Conservation (phyloP, 495 filamentous ascomycete genomes). For the Penicillium flavigenum region DNA sequence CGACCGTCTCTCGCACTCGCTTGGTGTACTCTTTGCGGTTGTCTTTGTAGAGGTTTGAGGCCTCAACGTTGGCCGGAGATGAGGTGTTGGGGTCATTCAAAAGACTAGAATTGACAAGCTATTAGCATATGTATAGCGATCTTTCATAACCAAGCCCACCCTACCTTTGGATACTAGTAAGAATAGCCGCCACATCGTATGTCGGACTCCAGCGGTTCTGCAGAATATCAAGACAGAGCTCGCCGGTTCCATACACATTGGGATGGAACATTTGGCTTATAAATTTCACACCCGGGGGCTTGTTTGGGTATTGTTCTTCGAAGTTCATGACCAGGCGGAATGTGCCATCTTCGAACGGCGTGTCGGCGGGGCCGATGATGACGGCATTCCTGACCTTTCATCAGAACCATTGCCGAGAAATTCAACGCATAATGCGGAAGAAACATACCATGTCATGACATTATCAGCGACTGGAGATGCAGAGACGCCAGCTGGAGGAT, state of each 20-base stretch:
- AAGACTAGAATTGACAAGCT: slow-evolving; percentile 55
- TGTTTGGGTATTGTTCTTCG: slow-evolving; percentile 97
- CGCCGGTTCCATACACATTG: slow-evolving; percentile 95
- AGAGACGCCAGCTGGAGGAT: slow-evolving; percentile 94
- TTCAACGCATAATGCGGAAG: not conserved
- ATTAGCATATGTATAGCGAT: slow-evolving; percentile 1
- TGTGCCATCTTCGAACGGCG: slow-evolving; percentile 97
- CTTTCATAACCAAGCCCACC: slow-evolving; percentile 17
- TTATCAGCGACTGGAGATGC: slow-evolving; percentile 97
- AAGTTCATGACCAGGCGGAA: slow-evolving; percentile 99
- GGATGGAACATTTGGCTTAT: slow-evolving; percentile 99
- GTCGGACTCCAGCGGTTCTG: slow-evolving; percentile 99
- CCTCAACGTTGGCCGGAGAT: slow-evolving; percentile 96
- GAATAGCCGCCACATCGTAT: slow-evolving; percentile 94
- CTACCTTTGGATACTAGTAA: slow-evolving; percentile 97
- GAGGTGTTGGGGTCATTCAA: slow-evolving; percentile 98
- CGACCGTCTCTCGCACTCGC: slow-evolving; percentile 91
- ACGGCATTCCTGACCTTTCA: slow-evolving; percentile 82
- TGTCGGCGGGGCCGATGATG: slow-evolving; percentile 96
- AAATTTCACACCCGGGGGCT: slow-evolving; percentile 96
- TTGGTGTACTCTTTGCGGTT: slow-evolving; percentile 96
- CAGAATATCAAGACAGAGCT: slow-evolving; percentile 94
- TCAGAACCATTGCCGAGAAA: slow-evolving; percentile 7
- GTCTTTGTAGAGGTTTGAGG: slow-evolving; percentile 97
- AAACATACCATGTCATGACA: slow-evolving; percentile 93